Evolutionary conservation across 164 flowering plant genomes (phyloP).

Genomic region (Houttuynia cordata): DNA sequence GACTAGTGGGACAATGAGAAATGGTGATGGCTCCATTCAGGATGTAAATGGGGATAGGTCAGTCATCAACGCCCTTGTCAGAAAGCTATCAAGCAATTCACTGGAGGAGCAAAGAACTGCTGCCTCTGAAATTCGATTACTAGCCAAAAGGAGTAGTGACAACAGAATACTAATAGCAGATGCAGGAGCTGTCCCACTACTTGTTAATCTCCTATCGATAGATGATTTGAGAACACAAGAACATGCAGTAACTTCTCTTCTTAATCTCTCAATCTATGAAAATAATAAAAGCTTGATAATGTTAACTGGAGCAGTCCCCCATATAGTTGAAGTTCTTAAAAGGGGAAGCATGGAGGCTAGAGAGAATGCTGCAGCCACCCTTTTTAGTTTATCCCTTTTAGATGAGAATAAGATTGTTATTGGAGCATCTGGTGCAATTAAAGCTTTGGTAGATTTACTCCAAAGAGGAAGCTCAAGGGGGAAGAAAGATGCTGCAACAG

Average conservation of each 20-base stretch:
- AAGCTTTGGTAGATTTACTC: conserved; percentile 73
- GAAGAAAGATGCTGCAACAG: conserved; percentile 92
- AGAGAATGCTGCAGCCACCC: conserved; percentile 94
- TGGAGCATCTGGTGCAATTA: conserved; percentile 89
- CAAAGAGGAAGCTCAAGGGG: conserved; percentile 73
- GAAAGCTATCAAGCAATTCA: conserved; percentile 48
- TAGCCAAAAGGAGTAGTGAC: conserved; percentile 83
- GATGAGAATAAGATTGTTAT: conserved; percentile 87
- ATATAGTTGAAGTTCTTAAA: conserved; percentile 72
- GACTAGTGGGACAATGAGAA: conserved; percentile 44
- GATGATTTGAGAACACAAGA: conserved; percentile 60
- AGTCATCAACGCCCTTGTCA: conserved; percentile 51
- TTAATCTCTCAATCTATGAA: conserved; percentile 86
- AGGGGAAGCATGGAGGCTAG: conserved; percentile 70
- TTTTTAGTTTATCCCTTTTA: conserved; percentile 71
- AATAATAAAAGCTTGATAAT: conserved; percentile 73
- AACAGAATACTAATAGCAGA: conserved; percentile 77
- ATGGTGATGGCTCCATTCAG: conserved; percentile 62
- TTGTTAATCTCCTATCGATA: conserved; percentile 52
- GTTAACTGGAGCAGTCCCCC: conserved; percentile 78
- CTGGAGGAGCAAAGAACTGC: conserved; percentile 53
- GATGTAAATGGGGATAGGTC: conserved; percentile 62
- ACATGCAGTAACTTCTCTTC: conserved; percentile 80
- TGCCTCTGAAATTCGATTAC: conserved; percentile 53
- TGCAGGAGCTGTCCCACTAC: conserved; percentile 78